Conservation (phyloP, 129 eudicot genomes). For the Chrysanthemum makinoi region DNA sequence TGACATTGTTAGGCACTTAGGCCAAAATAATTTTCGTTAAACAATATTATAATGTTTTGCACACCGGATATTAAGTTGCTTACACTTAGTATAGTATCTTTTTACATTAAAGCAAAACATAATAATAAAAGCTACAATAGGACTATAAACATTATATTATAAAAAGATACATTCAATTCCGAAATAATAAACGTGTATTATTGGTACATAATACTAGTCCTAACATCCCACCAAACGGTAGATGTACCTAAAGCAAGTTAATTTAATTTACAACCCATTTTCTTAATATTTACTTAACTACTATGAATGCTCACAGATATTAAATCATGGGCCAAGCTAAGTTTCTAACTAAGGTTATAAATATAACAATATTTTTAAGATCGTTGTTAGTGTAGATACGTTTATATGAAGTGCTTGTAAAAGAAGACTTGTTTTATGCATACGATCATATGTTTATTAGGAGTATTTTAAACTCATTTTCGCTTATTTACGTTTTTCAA, state of each 20-base stretch:
- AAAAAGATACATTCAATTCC: neutral
- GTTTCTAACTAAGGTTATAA: too few species aligned
- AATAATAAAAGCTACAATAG: neutral
- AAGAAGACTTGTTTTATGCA: too few species aligned
- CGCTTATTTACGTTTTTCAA: too few species aligned
- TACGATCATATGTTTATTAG: too few species aligned
- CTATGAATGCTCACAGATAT: constrained; percentile 6
- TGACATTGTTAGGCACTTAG: too few species aligned
- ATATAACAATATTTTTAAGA: neutral
- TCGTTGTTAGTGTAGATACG: neutral
- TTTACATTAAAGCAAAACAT: neutral
- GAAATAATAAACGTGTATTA: constrained; percentile 6
- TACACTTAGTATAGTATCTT: too few species aligned
- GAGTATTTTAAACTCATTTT: too few species aligned
- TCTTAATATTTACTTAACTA: neutral
- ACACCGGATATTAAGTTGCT: too few species aligned
- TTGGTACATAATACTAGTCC: constrained; percentile 11
- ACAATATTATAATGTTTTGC: too few species aligned
- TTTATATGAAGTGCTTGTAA: neutral
- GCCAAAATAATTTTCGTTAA: too few species aligned
- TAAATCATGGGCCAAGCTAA: neutral
- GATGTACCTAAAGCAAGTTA: constrained; percentile 34
- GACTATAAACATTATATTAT: neutral
- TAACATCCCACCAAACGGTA: constrained; percentile 32
- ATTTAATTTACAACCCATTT: constrained; percentile 4